phyloP scores from a whole-genome alignment of 1,284 basidiomycete species.

The Erythrobasidium hasegawianum region DNA sequence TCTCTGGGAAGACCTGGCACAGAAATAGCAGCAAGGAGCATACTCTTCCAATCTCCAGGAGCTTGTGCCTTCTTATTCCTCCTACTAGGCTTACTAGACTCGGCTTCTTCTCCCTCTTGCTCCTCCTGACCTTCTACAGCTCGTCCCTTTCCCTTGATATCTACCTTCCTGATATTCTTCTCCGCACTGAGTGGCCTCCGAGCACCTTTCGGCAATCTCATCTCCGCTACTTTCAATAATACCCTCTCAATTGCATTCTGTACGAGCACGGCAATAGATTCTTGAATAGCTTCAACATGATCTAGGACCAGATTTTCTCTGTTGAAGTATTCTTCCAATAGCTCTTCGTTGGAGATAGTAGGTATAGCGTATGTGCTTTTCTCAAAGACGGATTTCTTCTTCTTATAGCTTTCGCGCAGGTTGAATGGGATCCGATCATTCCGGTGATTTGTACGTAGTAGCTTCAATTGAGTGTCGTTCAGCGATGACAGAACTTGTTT shows the following conservation, averaged over 20 bases:
- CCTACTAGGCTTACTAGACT: background rate
- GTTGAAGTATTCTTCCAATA: background rate
- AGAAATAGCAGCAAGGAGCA: constrained; percentile 17
- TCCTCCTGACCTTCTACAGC: background rate
- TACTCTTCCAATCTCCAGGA: constrained; percentile 23
- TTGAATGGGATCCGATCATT: constrained; percentile 7
- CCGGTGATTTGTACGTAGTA: constrained; percentile 1
- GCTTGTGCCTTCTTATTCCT: background rate
- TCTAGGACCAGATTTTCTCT: constrained; percentile 18
- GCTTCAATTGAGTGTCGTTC: constrained; percentile 6
- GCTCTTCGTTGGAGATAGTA: background rate
- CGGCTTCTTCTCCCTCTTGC: background rate
- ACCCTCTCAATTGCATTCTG: constrained; percentile 10
- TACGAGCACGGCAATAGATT: background rate
- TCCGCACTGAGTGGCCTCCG: constrained; percentile 8
- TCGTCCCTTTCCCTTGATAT: background rate
- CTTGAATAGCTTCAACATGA: constrained; percentile 1
- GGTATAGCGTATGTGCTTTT: constrained; percentile 15
- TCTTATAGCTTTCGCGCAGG: background rate
- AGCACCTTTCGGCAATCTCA: constrained; percentile 8
- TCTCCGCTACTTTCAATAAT: constrained; percentile 11
- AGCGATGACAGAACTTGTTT: constrained; percentile 5
- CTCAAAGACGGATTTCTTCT: constrained; percentile 6
- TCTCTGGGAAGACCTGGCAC: constrained; percentile 9
- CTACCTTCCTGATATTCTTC: background rate